Conservation (phyloP, 1,284 basidiomycete genomes). For the Polyporus tsugae region DNA sequence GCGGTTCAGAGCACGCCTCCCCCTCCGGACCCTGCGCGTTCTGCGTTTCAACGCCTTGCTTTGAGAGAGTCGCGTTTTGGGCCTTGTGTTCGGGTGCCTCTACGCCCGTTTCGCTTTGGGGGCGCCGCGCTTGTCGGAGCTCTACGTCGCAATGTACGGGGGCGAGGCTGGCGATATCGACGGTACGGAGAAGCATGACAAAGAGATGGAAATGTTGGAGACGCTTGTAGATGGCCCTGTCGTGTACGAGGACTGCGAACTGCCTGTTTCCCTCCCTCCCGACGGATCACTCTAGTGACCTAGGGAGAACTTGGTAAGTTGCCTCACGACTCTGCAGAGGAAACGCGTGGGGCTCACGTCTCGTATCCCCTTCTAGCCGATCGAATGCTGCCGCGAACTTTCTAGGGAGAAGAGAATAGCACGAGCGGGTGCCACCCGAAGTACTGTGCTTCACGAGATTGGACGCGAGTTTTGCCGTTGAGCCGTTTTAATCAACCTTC, state of each 20-base stretch:
- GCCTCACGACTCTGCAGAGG: background rate
- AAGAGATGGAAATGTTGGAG: background rate
- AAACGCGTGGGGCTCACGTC: background rate
- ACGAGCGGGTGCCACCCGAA: background rate
- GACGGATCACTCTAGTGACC: background rate
- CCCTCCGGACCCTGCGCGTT: background rate
- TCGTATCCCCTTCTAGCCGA: background rate
- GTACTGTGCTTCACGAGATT: background rate
- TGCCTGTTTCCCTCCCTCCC: background rate
- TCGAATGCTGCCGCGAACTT: background rate
- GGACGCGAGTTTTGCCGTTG: background rate
- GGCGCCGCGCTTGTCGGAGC: background rate
- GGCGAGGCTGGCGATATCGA: background rate
- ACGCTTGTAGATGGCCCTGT: background rate
- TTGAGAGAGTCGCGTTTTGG: background rate
- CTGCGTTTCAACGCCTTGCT: background rate
- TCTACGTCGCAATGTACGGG: background rate
- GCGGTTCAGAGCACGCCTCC: background rate
- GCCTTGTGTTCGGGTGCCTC: background rate
- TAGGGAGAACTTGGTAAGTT: background rate
- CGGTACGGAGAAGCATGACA: background rate
- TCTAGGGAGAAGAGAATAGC: background rate
- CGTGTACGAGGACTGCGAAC: background rate
- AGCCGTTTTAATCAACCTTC: background rate
- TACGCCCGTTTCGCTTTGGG: background rate